These are phyloP conservation scores for Forsythia viridissima DNA, from an alignment of 257 asterid genomes.

Conservation along the genomic window DNA sequence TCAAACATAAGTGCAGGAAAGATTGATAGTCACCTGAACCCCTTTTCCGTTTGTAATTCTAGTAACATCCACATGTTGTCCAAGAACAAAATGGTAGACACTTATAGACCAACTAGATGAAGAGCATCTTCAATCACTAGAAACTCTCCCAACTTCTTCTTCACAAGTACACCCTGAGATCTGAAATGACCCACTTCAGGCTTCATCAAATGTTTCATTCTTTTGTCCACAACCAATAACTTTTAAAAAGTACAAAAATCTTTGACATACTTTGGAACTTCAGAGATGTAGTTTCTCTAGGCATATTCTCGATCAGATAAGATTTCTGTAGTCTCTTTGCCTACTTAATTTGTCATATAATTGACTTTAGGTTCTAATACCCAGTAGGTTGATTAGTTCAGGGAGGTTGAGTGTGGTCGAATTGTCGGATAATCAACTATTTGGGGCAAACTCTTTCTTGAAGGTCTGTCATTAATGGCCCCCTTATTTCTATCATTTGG, in stretches of 20 bases:
- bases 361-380: too few relatives aligned
- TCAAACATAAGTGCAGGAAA: background rate
- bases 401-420: slow-evolving; percentile 46
- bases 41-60: slow-evolving; percentile 97
- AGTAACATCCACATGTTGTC: slow-evolving; percentile 84
- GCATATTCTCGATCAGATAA: too few relatives aligned
- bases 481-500: too few relatives aligned
- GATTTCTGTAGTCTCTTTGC: too few relatives aligned
- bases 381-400: slow-evolving; percentile 57
- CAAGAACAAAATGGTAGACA: slow-evolving; percentile 91
- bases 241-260: too few relatives aligned
- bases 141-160: slow-evolving; percentile 85
- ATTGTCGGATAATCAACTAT: too few relatives aligned
- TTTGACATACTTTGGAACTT: too few relatives aligned
- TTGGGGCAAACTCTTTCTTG: too few relatives aligned
- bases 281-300: too few relatives aligned
- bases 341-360: too few relatives aligned
- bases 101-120: slow-evolving; percentile 79
- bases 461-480: too few relatives aligned
- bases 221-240: slow-evolving; percentile 92
- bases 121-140: slow-evolving; percentile 92
- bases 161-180: slow-evolving; percentile 96
- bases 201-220: slow-evolving; percentile 84
- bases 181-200: slow-evolving; percentile 96
- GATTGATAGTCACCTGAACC: slow-evolving; percentile 61